phyloP scores from a whole-genome alignment of 164 flowering plant genomes.

The Tetrastigma voinierianum region DNA sequence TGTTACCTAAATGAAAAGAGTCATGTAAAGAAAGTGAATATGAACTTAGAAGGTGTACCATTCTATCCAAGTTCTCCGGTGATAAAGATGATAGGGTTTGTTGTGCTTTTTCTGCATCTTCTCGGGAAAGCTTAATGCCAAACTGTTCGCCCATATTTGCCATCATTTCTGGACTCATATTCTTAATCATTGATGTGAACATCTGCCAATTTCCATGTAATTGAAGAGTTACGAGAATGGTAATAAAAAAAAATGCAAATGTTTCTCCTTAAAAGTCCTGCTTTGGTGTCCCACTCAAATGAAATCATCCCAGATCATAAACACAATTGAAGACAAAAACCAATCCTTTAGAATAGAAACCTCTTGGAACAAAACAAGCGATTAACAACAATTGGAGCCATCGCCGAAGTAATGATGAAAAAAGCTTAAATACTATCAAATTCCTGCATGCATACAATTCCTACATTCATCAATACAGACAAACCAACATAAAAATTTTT shows the following conservation, averaged over 20 bases:
- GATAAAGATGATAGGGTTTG: slow-evolving; percentile 91
- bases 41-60: slow-evolving; percentile 52
- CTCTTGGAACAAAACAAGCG: background rate
- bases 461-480: no score
- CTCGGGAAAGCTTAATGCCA: slow-evolving; percentile 82
- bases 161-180: slow-evolving; percentile 96
- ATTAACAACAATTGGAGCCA: background rate
- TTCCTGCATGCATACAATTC: no score
- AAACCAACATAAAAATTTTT: no score
- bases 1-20: background rate
- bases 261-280: background rate
- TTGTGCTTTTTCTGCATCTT: slow-evolving; percentile 93
- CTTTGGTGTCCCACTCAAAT: background rate
- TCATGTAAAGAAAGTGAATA: no score
- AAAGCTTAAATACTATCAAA: no score
- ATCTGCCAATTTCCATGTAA: slow-evolving; percentile 48
- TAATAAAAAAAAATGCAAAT: background rate
- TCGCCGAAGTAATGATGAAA: background rate
- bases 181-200: slow-evolving; percentile 85
- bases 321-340: background rate
- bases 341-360: background rate
- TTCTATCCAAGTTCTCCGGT: slow-evolving; percentile 80
- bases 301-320: background rate
- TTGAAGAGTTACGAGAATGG: slow-evolving; percentile 3
- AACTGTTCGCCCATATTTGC: slow-evolving; percentile 93